Evolutionary conservation across 148 eudicot genomes (phyloP).

Genomic region (Fallopia convolvulus): DNA sequence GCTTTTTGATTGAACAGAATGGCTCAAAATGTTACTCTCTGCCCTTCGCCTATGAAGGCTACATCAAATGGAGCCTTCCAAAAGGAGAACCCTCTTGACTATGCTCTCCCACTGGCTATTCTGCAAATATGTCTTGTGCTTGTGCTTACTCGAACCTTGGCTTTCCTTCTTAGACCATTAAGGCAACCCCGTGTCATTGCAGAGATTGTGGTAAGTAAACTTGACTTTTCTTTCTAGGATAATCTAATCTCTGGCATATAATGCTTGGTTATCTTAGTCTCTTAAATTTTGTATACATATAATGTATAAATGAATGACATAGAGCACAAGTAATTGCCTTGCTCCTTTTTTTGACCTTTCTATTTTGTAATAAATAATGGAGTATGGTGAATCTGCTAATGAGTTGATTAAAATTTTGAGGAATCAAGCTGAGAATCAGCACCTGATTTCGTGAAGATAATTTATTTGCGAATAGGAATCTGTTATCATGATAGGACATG

Average conservation of each 20-base stretch:
- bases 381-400: neutral
- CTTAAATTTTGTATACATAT: neutral
- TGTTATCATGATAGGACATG: neutral
- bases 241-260: neutral
- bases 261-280: neutral
- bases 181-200: slow-evolving; percentile 86
- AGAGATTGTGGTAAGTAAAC: slow-evolving; percentile 54
- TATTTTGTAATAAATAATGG: neutral
- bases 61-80: slow-evolving; percentile 73
- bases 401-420: neutral
- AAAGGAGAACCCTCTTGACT: slow-evolving; percentile 65
- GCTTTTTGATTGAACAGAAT: slow-evolving; percentile 17
- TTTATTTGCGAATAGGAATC: neutral
- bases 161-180: slow-evolving; percentile 52
- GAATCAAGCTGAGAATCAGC: neutral
- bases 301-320: neutral
- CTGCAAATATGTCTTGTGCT: slow-evolving; percentile 66
- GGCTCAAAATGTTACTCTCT: slow-evolving; percentile 39
- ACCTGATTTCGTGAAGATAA: neutral
- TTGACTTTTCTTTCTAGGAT: neutral
- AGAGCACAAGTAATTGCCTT: neutral
- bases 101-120: slow-evolving; percentile 70
- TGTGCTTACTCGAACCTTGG: slow-evolving; percentile 55
- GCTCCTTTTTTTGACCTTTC: neutral
- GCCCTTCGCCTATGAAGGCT: slow-evolving; percentile 62